A percentile compares a stretch with the other conserved stretches of the same genome.
phyloP scores from a whole-genome alignment of 495 filamentous ascomycete genomes.

The Penicillium flavigenum region DNA sequence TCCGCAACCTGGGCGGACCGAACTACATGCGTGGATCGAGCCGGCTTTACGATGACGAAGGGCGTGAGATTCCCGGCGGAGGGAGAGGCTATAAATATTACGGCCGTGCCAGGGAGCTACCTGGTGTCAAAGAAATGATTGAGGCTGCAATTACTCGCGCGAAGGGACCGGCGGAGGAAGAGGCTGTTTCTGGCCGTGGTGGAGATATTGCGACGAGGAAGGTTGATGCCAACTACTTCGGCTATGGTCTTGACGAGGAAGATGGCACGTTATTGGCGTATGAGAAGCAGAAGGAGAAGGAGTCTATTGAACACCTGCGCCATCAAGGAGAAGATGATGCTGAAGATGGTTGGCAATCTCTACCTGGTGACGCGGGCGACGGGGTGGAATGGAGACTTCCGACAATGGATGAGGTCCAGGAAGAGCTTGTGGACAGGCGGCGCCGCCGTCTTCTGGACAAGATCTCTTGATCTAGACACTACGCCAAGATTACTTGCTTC shows the following conservation, averaged over 20 bases:
- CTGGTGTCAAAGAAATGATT: slow-evolving; percentile 96
- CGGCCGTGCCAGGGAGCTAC: slow-evolving; percentile 84
- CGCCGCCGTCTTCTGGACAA: slow-evolving; percentile 78
- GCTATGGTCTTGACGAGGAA: slow-evolving; percentile 92
- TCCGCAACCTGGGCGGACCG: slow-evolving; percentile 87
- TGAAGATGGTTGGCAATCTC: slow-evolving; percentile 70
- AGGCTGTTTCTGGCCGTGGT: slow-evolving; percentile 59
- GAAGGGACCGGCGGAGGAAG: slow-evolving; percentile 61
- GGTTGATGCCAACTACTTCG: slow-evolving; percentile 95
- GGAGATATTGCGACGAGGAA: slow-evolving; percentile 70
- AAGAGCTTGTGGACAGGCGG: slow-evolving; percentile 87
- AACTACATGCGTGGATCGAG: slow-evolving; percentile 95
- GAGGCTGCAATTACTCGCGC: slow-evolving; percentile 61
- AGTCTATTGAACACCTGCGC: slow-evolving; percentile 68
- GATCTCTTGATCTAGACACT: slow-evolving; percentile 52
- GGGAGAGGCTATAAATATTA: slow-evolving; percentile 93
- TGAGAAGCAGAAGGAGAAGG: slow-evolving; percentile 78
- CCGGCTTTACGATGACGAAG: slow-evolving; percentile 87
- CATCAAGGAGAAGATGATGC: slow-evolving; percentile 44
- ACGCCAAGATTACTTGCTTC: slow-evolving; percentile 10
- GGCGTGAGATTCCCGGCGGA: slow-evolving; percentile 83
- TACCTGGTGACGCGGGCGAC: slow-evolving; percentile 85
- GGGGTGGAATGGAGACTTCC: slow-evolving; percentile 83
- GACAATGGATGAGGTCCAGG: slow-evolving; percentile 82
- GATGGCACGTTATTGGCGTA: slow-evolving; percentile 81